Evolutionary conservation across 352 stramenopile genomes (phyloP).

Genomic region (Pythium rishiriense): DNA sequence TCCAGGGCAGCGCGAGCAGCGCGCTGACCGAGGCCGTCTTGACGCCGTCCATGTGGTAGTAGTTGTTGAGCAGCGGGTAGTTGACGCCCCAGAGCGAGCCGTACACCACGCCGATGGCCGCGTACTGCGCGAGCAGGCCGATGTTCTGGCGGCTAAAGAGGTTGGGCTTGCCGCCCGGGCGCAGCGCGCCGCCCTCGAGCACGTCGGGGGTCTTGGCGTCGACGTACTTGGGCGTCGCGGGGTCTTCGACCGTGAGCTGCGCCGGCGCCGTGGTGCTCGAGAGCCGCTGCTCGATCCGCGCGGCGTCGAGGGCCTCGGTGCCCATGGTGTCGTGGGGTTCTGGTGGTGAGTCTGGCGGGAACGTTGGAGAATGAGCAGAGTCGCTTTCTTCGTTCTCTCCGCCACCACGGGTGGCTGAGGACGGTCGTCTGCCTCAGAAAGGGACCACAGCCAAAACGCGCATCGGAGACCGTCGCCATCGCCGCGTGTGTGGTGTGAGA

Average conservation of each 20-base stretch:
- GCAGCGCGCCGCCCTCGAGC: conserved; percentile 36
- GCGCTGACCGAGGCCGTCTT: conserved; percentile 27
- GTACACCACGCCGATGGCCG: conserved; percentile 31
- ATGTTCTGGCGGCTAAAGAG: conserved; percentile 34
- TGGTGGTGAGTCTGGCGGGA: background rate
- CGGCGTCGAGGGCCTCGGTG: conserved; percentile 19
- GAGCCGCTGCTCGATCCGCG: conserved; percentile 36
- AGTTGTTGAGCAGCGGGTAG: conserved; percentile 46
- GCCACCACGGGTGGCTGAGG: background rate
- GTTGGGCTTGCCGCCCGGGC: conserved; percentile 30
- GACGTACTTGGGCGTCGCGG: conserved; percentile 21
- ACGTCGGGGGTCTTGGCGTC: conserved; percentile 31
- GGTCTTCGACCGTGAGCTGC: conserved; percentile 10
- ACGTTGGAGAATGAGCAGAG: background rate
- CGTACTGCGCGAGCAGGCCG: conserved; percentile 37
- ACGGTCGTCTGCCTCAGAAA: no score
- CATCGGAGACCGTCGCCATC: no score
- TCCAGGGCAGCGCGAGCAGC: conserved; percentile 52
- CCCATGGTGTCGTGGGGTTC: background rate
- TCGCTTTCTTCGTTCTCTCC: background rate
- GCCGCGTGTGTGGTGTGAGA: no score
- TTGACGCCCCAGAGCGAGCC: conserved; percentile 23
- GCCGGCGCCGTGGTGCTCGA: conserved; percentile 19
- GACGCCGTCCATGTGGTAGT: conserved; percentile 36
- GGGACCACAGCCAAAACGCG: no score